Evolutionary conservation across 768 basidiomycete genomes (phyloP).

Genomic region (Phanerodontia chrysosporium): DNA sequence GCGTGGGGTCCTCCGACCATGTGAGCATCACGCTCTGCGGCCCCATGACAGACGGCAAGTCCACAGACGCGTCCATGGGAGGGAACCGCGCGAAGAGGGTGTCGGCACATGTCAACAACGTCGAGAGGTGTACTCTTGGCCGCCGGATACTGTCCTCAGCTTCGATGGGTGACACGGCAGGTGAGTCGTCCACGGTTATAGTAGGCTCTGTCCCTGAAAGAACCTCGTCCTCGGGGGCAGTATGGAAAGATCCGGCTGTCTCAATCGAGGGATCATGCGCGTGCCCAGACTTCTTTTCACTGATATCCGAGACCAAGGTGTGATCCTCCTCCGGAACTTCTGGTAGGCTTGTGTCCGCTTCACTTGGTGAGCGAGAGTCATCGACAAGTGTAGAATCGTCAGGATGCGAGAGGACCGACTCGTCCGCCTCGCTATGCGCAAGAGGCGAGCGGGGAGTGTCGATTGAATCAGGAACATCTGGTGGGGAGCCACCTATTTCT

Average conservation of each 20-base stretch:
- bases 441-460: neutral
- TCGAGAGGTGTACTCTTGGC: slow-evolving; percentile 38
- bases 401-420: neutral
- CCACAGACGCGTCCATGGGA: slow-evolving; percentile 51
- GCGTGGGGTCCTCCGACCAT: slow-evolving; percentile 50
- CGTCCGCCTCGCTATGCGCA: neutral
- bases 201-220: slow-evolving; percentile 3
- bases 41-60: slow-evolving; percentile 62
- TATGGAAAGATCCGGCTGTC: neutral
- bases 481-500: neutral
- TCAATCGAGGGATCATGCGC: neutral
- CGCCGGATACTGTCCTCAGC: slow-evolving; percentile 12
- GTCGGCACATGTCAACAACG: slow-evolving; percentile 56
- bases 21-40: slow-evolving; percentile 74
- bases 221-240: slow-evolving; percentile 1
- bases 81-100: slow-evolving; percentile 55
- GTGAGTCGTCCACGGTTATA: slow-evolving; percentile 6
- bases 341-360: neutral
- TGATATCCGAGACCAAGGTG: neutral
- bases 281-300: neutral
- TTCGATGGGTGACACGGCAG: neutral
- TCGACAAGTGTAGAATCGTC: neutral
- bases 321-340: neutral
- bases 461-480: neutral
- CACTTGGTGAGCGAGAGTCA: neutral